A percentile compares a stretch with the other conserved stretches of the same genome.
phyloP scores from a whole-genome alignment of 2,329 filamentous ascomycete genomes.

The Sclerotinia glacialis region DNA sequence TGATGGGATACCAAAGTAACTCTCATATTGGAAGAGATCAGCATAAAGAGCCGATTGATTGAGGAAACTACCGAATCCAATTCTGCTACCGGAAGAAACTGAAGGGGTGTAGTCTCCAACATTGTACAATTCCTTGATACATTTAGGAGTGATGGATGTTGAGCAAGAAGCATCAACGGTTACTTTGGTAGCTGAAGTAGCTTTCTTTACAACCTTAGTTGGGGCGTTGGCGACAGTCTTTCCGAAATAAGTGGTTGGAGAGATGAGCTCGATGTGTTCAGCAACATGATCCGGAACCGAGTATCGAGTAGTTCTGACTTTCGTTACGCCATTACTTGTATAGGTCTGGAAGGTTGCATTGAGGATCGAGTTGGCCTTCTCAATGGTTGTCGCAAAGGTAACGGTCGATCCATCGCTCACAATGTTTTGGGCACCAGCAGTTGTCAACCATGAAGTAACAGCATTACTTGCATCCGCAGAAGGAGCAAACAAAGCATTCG shows the following conservation, averaged over 20 bases:
- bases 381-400: constrained; percentile 48
- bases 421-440: constrained; percentile 48
- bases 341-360: constrained; percentile 51
- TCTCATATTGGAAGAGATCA: constrained; percentile 44
- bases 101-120: constrained; percentile 47
- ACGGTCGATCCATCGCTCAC: constrained; percentile 54
- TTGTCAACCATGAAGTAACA: constrained; percentile 54
- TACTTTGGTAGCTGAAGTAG: constrained; percentile 4
- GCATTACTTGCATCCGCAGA: constrained; percentile 48
- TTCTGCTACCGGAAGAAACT: constrained; percentile 46
- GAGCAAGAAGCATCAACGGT: constrained; percentile 32
- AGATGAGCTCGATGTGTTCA: constrained; percentile 33
- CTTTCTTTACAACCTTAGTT: constrained; percentile 5
- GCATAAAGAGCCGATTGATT: constrained; percentile 49
- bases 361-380: constrained; percentile 51
- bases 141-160: constrained; percentile 46
- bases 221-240: constrained; percentile 26
- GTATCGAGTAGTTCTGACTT: constrained; percentile 33
- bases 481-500: constrained; percentile 53
- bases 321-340: constrained; percentile 47
- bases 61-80: constrained; percentile 52
- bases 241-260: constrained; percentile 36
- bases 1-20: constrained; percentile 43
- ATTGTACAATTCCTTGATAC: constrained; percentile 50
- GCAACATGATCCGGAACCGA: constrained; percentile 33